Base-by-base conservation (phyloP, 495 filamentous ascomycete genomes). In the Xylaria sp. region DNA sequence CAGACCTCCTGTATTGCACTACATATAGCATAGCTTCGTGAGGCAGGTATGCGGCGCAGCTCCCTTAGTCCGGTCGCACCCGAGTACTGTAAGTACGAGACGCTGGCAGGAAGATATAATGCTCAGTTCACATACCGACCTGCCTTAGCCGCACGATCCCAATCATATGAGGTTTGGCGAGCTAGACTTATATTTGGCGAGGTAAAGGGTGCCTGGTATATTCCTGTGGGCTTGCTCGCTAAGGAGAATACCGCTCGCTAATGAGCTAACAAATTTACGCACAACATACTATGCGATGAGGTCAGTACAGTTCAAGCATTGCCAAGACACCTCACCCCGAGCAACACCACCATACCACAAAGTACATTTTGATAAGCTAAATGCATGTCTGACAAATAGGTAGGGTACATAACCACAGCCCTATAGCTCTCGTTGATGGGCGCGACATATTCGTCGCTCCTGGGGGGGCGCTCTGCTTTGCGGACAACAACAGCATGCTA, bases 91-190 rank as follows among this genome's bases (percentile, higher is more conserved):
- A n/a, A n/a, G n/a, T 31, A 55, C 52, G 52, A 31, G 26, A 55
- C 14, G 14, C 52, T 55, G 26, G 52, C 26, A 5, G 57, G 17
- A 37, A 7, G 33, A 59, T 37, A 59, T 35, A 59, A 37, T 59
- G 31, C 31, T 59, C 31, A 59, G n/a, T 33, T 5, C 57, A 19
- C 48, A 29, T 55, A 55, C 52, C 50, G 11, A 53, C 50, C 50
- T 53, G 24, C 19, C 26, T 11, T 55, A 6, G 26, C 26, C 26
- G 31, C 52, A 15, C 52, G 29, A 55, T 55, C 3, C 26, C 26
- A 17, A 31, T 55, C 52, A 55, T 55, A 26, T 55, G 52, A 55
- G 52, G 21, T 15, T 52, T 24, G 21, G n/a, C 35, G 57, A 59
- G 57, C 26, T 41, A 43, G n/a, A 40, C n/a, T n/a, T 15, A 37